Evolutionary conservation across 371 early-diverging fungal species (phyloP).

Genomic region (Mucor sp.): DNA sequence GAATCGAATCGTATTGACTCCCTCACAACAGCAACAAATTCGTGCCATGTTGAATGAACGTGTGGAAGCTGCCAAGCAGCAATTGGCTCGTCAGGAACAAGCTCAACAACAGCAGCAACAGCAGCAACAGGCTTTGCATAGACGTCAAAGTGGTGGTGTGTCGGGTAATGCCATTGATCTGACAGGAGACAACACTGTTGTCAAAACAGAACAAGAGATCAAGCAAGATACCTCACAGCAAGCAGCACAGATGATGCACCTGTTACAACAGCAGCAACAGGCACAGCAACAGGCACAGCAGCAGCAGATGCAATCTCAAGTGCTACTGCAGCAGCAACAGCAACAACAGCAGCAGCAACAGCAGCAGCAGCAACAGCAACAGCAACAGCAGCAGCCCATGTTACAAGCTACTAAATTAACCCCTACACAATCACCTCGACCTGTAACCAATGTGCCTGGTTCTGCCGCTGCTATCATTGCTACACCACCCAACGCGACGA

Average conservation of each 20-base stretch:
- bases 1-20: conserved; percentile 27
- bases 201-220: not conserved
- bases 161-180: not conserved
- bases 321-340: conserved; percentile 7
- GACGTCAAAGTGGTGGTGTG: not conserved
- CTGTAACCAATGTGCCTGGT: not conserved
- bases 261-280: conserved; percentile 37
- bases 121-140: not conserved
- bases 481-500: not conserved
- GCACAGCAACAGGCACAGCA: conserved; percentile 14
- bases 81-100: conserved; percentile 9
- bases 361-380: conserved; percentile 7
- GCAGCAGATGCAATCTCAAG: conserved; percentile 19
- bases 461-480: not conserved
- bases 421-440: not conserved
- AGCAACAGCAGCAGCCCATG: conserved; percentile 11
- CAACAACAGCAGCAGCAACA: conserved; percentile 17
- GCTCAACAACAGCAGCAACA: not conserved
- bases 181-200: conserved; percentile 5
- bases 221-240: conserved; percentile 16
- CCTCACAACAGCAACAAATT: conserved; percentile 34
- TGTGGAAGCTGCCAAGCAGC: conserved; percentile 29
- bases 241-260: conserved; percentile 27
- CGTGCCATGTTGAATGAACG: conserved; percentile 34
- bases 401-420: not conserved